Conservation (phyloP, 2,329 filamentous ascomycete genomes). For the Colletotrichum somersetense region DNA sequence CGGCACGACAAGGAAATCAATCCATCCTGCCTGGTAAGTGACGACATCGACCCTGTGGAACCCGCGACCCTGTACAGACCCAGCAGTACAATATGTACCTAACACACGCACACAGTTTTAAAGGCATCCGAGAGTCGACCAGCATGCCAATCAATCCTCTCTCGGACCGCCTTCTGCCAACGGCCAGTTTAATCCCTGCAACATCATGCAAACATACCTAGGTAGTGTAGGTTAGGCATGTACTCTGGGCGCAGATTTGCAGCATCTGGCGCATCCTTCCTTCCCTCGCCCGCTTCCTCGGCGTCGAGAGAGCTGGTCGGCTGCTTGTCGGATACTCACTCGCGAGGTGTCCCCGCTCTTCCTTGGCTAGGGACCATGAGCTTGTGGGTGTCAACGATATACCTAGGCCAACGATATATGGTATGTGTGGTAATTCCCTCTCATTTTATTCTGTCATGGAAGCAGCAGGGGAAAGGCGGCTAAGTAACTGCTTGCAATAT, state of each 20-base stretch:
- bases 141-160: slow-evolving; percentile 15
- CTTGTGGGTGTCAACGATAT: background rate
- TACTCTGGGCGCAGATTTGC: too few relatives aligned
- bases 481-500: background rate
- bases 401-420: background rate
- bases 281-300: too few relatives aligned
- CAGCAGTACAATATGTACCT: too few relatives aligned
- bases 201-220: background rate
- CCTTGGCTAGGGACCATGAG: background rate
- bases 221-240: background rate
- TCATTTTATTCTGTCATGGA: background rate
- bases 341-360: background rate
- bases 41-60: background rate
- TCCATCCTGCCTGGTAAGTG: background rate
- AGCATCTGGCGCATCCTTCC: too few relatives aligned
- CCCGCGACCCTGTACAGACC: background rate
- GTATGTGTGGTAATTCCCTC: background rate
- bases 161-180: slow-evolving; percentile 2
- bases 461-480: background rate
- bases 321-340: background rate
- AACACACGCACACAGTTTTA: background rate
- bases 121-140: background rate
- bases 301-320: background rate
- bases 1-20: slow-evolving; percentile 10
- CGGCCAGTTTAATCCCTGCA: background rate